A percentile compares a stretch with the other conserved stretches of the same genome.
Conservation (phyloP, 2,329 filamentous ascomycete species). For the Microcyclosporella mali region DNA sequence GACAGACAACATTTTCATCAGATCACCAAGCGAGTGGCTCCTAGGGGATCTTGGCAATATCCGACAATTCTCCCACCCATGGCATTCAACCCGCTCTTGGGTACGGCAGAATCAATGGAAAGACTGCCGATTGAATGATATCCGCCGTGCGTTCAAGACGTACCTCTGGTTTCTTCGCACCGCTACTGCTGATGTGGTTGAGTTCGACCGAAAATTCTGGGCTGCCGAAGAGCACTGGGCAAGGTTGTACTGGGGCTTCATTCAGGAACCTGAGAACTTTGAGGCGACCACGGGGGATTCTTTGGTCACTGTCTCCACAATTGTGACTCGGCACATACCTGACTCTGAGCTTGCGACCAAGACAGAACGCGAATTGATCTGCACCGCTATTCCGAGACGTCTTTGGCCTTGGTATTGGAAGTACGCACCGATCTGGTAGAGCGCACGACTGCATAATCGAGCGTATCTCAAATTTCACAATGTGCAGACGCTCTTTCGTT, state of each 20-base stretch:
- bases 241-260: constrained; percentile 28
- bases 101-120: constrained; percentile 13
- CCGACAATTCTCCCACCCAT: constrained; percentile 27
- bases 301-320: not conserved
- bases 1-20: constrained; percentile 31
- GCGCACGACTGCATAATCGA: too few relatives aligned
- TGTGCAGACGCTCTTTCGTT: too few relatives aligned
- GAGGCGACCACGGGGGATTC: not conserved
- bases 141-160: constrained; percentile 27
- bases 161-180: constrained; percentile 22
- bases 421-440: too few relatives aligned
- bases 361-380: constrained; percentile 13
- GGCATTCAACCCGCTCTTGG: constrained; percentile 14
- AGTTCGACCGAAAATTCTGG: constrained; percentile 26
- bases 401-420: constrained; percentile 2
- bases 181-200: constrained; percentile 2
- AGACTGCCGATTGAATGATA: constrained; percentile 27
- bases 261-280: not conserved
- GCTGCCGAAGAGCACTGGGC: constrained; percentile 18
- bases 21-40: constrained; percentile 24
- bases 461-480: too few relatives aligned
- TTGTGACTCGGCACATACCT: not conserved
- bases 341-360: not conserved
- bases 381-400: constrained; percentile 11
- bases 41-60: constrained; percentile 34